Evolutionary conservation across 192 early-diverging fungal species (phyloP).

Genomic region (Glomus cerebriforme): DNA sequence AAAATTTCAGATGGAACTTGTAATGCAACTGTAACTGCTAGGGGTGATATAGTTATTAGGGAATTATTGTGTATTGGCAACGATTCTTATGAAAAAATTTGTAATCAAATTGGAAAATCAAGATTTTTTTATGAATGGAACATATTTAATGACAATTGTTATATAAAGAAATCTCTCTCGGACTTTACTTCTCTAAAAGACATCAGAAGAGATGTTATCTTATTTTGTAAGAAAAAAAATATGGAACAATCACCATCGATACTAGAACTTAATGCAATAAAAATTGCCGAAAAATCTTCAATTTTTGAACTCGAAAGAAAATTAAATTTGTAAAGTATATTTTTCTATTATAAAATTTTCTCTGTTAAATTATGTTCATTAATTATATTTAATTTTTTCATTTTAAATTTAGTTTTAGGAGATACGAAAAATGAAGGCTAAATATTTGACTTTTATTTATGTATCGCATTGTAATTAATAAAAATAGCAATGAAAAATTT

Average conservation of each 20-base stretch:
- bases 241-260: not conserved
- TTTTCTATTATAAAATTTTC: too few relatives aligned
- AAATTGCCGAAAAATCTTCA: not conserved
- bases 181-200: not conserved
- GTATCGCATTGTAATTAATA: too few relatives aligned
- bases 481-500: too few relatives aligned
- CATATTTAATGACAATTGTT: not conserved
- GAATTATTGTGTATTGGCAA: not conserved
- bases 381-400: too few relatives aligned
- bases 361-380: too few relatives aligned
- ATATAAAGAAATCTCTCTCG: not conserved
- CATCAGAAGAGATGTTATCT: not conserved
- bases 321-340: not conserved
- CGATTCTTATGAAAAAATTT: not conserved
- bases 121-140: slow-evolving; percentile 1
- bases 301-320: not conserved
- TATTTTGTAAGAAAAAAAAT: not conserved
- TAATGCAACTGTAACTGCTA: not conserved
- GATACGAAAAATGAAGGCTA: too few relatives aligned
- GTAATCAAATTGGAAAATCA: not conserved
- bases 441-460: too few relatives aligned
- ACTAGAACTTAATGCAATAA: not conserved
- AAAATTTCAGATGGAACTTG: slow-evolving; percentile 1
- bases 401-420: too few relatives aligned
- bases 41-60: not conserved